Evolutionary conservation across 2,329 filamentous ascomycete species (phyloP), one percentile per base, ranked within the genome.

Genomic region (Lachnellula arida): DNA sequence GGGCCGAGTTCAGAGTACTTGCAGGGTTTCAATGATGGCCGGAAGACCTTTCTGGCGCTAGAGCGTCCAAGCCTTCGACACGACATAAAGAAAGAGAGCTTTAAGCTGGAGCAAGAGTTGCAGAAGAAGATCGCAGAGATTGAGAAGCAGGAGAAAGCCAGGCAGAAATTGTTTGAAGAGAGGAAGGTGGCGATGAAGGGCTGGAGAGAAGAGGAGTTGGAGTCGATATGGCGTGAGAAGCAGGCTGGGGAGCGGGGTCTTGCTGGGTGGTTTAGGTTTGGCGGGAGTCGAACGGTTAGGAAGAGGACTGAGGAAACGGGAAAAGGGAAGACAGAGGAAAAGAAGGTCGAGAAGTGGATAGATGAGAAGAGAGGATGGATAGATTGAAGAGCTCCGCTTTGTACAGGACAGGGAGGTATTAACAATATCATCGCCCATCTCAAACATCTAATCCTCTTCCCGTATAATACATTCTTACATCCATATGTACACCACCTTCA

Each of bases 391-490:
- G 46, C 28, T 32, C 17, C 47, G 35, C 51, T 49, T 34, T 47
- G 12, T 28, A 28, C 19, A 51, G 25, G 22, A 22, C 22, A 22
- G 4, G 22, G 46, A 42, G 39, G 44, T 40, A 14, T 39, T n/a
- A 19, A n/a, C 47, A 22, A 12, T 46, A 35, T 14, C 43, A 53
- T 55, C 54, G 57, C 57, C 57, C 17, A 43, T 53, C 46, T 22
- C 48, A 59, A 57, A 51, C 51, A 53, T 42, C 39, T 8, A 52
- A 37, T 15, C 50, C 35, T 46, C 42, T 53, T 58, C 51, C 54
- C 54, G 49, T 59, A 59, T 59, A 32, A 46, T 59, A 59, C 57
- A 59, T 19, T 54, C 51, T 49, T 52, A 54, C 52, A 51, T 53
- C 19, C 43, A 54, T 48, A 54, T 44, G 14, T 59, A 51, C 51